Evolutionary conservation across 140 eudicot species (phyloP).

Genomic region (Ambrosia hybrid): DNA sequence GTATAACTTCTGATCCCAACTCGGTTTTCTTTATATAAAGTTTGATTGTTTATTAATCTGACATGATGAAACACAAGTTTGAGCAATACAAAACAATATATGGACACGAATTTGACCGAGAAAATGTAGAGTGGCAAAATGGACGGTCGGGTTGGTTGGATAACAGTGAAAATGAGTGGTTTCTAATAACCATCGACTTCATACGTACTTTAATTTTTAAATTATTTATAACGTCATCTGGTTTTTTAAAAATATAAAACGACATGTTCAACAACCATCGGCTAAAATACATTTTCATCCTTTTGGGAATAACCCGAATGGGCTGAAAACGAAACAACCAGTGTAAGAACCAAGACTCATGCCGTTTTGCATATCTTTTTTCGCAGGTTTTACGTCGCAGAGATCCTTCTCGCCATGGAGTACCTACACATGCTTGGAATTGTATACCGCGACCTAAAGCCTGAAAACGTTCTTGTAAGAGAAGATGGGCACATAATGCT

Average conservation of each 20-base stretch:
- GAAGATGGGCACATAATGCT: conserved; percentile 97
- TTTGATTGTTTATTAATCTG: background rate
- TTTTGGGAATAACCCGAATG: too few species aligned
- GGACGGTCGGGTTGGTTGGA: background rate
- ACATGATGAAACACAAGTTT: background rate
- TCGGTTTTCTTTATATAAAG: background rate
- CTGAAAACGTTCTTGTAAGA: conserved; percentile 87
- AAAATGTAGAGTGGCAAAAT: too few species aligned
- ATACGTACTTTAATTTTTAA: too few species aligned
- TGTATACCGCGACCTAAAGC: conserved; percentile 84
- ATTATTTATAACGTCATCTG: too few species aligned
- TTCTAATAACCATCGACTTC: background rate
- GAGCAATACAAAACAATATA: background rate
- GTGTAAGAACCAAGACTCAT: background rate
- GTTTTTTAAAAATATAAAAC: too few species aligned
- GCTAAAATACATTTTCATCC: too few species aligned
- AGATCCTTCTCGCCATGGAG: conserved; percentile 81
- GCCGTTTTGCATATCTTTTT: background rate
- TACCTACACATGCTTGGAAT: conserved; percentile 94
- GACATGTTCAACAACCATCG: too few species aligned
- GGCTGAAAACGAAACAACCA: too few species aligned
- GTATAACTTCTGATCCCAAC: conserved; percentile 43
- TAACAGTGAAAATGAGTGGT: background rate
- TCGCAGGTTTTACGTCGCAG: conserved; percentile 78
- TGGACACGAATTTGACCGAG: too few species aligned